Conservation (phyloP, 345 rosid species). For the Aethionema arabicum region DNA sequence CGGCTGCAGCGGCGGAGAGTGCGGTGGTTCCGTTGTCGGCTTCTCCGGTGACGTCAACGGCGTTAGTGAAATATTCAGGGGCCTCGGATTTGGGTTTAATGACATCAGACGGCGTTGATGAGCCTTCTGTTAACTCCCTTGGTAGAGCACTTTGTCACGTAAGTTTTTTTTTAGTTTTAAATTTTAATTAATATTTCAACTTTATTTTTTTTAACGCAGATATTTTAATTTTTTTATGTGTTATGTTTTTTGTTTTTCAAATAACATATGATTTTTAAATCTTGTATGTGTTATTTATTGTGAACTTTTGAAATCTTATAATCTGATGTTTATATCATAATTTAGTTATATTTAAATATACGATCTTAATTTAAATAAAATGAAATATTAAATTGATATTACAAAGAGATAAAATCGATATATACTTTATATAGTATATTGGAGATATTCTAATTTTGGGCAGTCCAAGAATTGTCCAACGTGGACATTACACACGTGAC, state of each 20-base stretch:
- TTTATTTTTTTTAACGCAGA: background rate
- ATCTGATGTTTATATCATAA: too few relatives aligned
- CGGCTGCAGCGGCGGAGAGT: constrained; percentile 36
- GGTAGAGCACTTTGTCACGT: constrained; percentile 71
- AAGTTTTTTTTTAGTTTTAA: constrained; percentile 36
- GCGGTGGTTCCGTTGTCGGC: constrained; percentile 35
- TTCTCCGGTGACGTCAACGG: constrained; percentile 22
- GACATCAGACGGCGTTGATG: constrained; percentile 47
- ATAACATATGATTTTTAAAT: background rate
- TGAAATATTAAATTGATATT: background rate
- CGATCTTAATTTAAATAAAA: constrained; percentile 3
- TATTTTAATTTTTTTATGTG: too few relatives aligned
- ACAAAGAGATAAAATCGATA: too few relatives aligned
- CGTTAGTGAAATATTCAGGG: constrained; percentile 39
- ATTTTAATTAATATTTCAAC: background rate
- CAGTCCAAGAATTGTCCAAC: constrained; percentile 23
- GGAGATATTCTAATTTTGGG: constrained; percentile 28
- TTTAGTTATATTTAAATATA: background rate
- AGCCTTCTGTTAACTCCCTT: constrained; percentile 53
- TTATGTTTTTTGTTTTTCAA: background rate
- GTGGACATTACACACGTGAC: constrained; percentile 12
- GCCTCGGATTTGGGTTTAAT: constrained; percentile 41
- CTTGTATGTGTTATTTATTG: background rate
- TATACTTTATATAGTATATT: constrained; percentile 7
- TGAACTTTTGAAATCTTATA: too few relatives aligned